Percentiles rank a stretch among this genome's conserved stretches.
These are phyloP conservation scores for Nephelium lappaceum DNA, from an alignment of 345 rosid species.

Conservation along the genomic window DNA sequence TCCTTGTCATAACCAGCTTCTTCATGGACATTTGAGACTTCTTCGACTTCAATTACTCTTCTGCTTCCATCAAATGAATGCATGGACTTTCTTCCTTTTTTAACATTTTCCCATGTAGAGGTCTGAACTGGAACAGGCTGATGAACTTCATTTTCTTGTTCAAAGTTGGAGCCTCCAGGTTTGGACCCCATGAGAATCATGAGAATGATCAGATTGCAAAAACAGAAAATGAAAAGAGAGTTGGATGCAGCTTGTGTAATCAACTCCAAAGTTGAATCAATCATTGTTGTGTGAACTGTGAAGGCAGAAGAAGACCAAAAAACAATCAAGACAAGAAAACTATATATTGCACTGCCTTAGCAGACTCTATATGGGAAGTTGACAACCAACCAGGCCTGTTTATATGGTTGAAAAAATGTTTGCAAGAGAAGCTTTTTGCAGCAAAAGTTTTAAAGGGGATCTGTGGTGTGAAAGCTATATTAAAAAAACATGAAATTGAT, in stretches of 20 bases:
- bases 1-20: constrained; percentile 5
- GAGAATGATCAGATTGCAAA: constrained; percentile 50
- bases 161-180: constrained; percentile 10
- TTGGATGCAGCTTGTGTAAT: constrained; percentile 44
- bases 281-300: constrained; percentile 21
- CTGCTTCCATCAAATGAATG: constrained; percentile 10
- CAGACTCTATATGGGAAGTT: not conserved
- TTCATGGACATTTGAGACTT: not conserved
- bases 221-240: constrained; percentile 49
- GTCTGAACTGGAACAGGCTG: constrained; percentile 6
- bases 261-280: constrained; percentile 36
- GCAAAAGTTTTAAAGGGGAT: constrained; percentile 21
- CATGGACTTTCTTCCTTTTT: constrained; percentile 3
- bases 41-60: not conserved
- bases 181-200: constrained; percentile 44
- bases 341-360: not conserved
- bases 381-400: not conserved
- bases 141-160: constrained; percentile 15
- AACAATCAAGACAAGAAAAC: no score
- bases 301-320: not conserved
- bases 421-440: constrained; percentile 30
- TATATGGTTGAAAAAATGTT: constrained; percentile 13
- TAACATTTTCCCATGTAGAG: not conserved
- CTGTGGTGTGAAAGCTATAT: constrained; percentile 38
- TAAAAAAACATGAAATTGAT: not conserved